phyloP scores from a whole-genome alignment of 805 yeast genomes.

The Metschnikowia koreensis region DNA sequence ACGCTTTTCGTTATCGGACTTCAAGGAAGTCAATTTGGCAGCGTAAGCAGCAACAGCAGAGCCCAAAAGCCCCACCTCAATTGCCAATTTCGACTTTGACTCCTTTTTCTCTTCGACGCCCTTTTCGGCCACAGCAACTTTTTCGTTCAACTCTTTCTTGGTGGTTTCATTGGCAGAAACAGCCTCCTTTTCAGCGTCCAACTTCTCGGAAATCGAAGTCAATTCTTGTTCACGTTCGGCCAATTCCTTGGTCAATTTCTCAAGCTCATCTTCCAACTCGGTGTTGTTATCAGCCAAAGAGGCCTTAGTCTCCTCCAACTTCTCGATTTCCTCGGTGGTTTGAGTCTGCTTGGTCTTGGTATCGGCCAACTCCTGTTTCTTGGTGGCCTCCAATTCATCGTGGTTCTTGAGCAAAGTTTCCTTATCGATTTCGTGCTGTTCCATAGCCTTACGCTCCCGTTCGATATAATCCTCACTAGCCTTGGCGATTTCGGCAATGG shows the following conservation, averaged over 20 bases:
- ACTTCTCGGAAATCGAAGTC: constrained; percentile 33
- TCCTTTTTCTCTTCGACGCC: constrained; percentile 36
- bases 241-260: constrained; percentile 43
- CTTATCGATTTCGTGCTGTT: constrained; percentile 44
- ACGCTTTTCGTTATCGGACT: constrained; percentile 38
- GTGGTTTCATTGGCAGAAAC: constrained; percentile 29
- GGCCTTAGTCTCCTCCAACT: constrained; percentile 41
- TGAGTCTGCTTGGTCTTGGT: constrained; percentile 40
- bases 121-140: constrained; percentile 36
- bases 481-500: constrained; percentile 43
- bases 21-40: constrained; percentile 39
- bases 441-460: constrained; percentile 48
- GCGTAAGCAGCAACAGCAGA: constrained; percentile 45
- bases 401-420: constrained; percentile 43
- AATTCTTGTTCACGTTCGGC: constrained; percentile 36
- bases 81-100: constrained; percentile 35
- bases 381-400: constrained; percentile 44
- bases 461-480: constrained; percentile 44
- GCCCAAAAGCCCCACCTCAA: constrained; percentile 45
- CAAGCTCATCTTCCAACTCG: constrained; percentile 37
- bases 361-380: constrained; percentile 42
- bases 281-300: constrained; percentile 40
- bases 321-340: constrained; percentile 46
- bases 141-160: constrained; percentile 42
- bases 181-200: constrained; percentile 28